Percentiles rank a stretch among this genome's conserved stretches.
Conservation (phyloP, 805 yeast species). For the Starmerella geochares region DNA sequence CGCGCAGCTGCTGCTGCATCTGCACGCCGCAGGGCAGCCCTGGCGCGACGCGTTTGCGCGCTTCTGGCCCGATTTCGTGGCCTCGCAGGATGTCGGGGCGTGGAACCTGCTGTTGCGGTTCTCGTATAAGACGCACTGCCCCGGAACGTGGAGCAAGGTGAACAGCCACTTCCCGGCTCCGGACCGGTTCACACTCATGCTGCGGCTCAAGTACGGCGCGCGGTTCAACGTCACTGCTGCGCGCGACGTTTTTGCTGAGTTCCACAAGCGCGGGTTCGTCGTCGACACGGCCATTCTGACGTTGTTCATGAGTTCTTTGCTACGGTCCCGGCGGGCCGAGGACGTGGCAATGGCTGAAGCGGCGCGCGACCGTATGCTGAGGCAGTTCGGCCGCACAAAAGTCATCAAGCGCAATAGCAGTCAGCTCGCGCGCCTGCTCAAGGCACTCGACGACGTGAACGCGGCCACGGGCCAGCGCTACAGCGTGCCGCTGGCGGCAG, state of each 20-base stretch:
- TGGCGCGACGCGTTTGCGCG: slow-evolving; percentile 13
- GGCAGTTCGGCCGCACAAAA: neutral
- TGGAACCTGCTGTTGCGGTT: slow-evolving; percentile 29
- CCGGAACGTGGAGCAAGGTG: slow-evolving; percentile 19
- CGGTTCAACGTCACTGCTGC: slow-evolving; percentile 10
- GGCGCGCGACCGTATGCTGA: slow-evolving; percentile 14
- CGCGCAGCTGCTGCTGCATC: slow-evolving; percentile 13
- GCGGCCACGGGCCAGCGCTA: neutral
- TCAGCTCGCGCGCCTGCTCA: slow-evolving; percentile 5
- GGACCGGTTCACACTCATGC: slow-evolving; percentile 31
- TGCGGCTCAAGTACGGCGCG: slow-evolving; percentile 21
- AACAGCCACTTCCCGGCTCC: slow-evolving; percentile 21
- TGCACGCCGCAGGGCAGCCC: neutral
- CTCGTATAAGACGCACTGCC: slow-evolving; percentile 23
- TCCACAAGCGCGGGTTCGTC: slow-evolving; percentile 22
- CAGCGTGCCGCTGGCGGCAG: slow-evolving; percentile 14
- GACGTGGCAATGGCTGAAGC: slow-evolving; percentile 26
- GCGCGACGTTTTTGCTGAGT: slow-evolving; percentile 17
- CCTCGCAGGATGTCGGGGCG: slow-evolving; percentile 21
- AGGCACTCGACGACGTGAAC: slow-evolving; percentile 15
- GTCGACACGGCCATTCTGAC: slow-evolving; percentile 27
- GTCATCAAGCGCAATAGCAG: neutral
- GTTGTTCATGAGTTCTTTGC: slow-evolving; percentile 23
- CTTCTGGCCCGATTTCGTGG: slow-evolving; percentile 16
- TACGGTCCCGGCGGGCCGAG: slow-evolving; percentile 19